A percentile compares a stretch with the other conserved stretches of the same genome.
Conservation (phyloP, 371 early-diverging fungal species). For the Catenaria anguillulae region DNA sequence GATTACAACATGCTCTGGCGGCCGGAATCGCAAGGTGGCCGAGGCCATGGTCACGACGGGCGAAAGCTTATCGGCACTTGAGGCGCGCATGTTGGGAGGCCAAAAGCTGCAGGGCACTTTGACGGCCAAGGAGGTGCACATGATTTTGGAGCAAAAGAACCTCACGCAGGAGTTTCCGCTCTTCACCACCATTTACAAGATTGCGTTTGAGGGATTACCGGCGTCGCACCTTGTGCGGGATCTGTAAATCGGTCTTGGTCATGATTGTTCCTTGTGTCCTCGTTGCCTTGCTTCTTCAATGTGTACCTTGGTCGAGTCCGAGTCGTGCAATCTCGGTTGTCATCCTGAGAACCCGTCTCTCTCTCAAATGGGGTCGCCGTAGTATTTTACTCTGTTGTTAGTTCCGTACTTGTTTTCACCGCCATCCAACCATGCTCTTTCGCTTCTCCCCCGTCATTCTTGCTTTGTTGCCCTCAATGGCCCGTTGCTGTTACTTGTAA, state of each 20-base stretch:
- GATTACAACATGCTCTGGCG: conserved; percentile 91
- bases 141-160: conserved; percentile 49
- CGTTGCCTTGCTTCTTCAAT: no score
- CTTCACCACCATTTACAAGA: conserved; percentile 71
- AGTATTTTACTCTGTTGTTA: no score
- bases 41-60: conserved; percentile 79
- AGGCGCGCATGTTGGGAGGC: conserved; percentile 80
- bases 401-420: no score
- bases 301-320: no score
- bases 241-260: neutral
- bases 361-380: no score
- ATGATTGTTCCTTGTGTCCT: no score
- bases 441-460: no score
- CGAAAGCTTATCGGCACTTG: conserved; percentile 77
- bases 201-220: conserved; percentile 57
- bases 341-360: no score
- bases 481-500: no score
- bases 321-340: no score
- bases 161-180: conserved; percentile 66
- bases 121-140: conserved; percentile 76
- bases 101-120: conserved; percentile 96
- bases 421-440: no score
- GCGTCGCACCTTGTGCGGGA: conserved; percentile 27
- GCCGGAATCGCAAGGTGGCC: conserved; percentile 88
- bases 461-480: no score